Percentiles rank a stretch among this genome's conserved stretches.
Evolutionary conservation across 805 yeast species (phyloP).

Genomic region (Pichia nakasei): DNA sequence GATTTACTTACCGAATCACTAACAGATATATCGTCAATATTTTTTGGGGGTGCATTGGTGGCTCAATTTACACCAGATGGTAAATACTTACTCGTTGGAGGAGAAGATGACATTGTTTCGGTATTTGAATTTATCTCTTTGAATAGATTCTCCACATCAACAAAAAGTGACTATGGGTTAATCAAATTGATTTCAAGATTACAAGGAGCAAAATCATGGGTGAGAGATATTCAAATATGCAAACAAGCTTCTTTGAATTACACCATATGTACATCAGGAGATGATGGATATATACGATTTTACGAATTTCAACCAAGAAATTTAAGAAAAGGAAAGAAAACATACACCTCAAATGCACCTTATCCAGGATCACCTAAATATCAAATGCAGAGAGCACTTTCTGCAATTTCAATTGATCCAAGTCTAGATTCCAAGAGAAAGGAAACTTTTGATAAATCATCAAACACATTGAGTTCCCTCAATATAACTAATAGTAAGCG

Average conservation of each 20-base stretch:
- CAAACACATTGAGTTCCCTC: slow-evolving; percentile 1
- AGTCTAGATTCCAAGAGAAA: neutral
- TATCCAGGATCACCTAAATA: slow-evolving; percentile 2
- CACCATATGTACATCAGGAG: slow-evolving; percentile 46
- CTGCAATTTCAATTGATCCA: slow-evolving; percentile 1
- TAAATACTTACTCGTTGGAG: slow-evolving; percentile 41
- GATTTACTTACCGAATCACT: slow-evolving; percentile 37
- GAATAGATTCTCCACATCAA: slow-evolving; percentile 8
- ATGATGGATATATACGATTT: slow-evolving; percentile 42
- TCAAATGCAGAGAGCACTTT: slow-evolving; percentile 5
- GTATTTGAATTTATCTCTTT: slow-evolving; percentile 27
- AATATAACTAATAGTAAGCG: slow-evolving; percentile 12
- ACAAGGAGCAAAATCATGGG: slow-evolving; percentile 47
- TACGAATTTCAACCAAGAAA: slow-evolving; percentile 48
- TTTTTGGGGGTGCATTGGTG: slow-evolving; percentile 55
- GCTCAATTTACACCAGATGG: slow-evolving; percentile 40
- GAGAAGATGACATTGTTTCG: slow-evolving; percentile 44
- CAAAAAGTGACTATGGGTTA: slow-evolving; percentile 11
- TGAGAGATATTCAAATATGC: slow-evolving; percentile 38
- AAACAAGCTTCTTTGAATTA: slow-evolving; percentile 30
- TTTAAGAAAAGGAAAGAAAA: slow-evolving; percentile 28
- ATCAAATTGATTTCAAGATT: slow-evolving; percentile 24
- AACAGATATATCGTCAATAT: slow-evolving; percentile 51
- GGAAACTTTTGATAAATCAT: neutral
- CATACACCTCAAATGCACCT: neutral